These are phyloP conservation scores for Hypoxylon rickii DNA, from an alignment of 495 filamentous ascomycete species.

Conservation along the genomic window DNA sequence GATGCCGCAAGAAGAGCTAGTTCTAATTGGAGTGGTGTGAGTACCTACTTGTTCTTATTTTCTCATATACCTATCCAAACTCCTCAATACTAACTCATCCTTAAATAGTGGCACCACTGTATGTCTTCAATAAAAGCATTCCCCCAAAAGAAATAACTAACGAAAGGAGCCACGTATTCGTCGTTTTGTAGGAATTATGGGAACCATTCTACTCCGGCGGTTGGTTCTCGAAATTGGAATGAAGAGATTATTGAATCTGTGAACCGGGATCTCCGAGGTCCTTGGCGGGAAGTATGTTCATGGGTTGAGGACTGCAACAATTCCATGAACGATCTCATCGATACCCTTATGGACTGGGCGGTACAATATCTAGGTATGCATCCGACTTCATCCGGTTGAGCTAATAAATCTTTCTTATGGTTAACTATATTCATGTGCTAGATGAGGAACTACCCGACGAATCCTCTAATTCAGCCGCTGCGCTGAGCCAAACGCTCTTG, in stretches of 20 bases:
- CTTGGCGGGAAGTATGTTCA: neutral
- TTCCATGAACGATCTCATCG: too few species aligned
- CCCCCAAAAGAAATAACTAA: neutral
- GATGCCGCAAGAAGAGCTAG: neutral
- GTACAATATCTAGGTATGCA: neutral
- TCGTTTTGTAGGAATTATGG: neutral
- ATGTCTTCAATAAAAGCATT: neutral
- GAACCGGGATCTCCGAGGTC: neutral
- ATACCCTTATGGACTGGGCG: too few species aligned
- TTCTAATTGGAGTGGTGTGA: neutral
- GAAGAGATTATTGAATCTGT: neutral
- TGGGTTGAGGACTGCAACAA: too few species aligned
- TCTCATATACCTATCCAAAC: too few species aligned
- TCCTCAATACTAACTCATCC: neutral
- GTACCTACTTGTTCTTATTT: neutral
- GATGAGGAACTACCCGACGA: neutral
- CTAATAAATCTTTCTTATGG: too few species aligned
- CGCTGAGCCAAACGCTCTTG: neutral
- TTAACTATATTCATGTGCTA: too few species aligned
- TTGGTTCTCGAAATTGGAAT: neutral
- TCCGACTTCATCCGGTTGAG: too few species aligned
- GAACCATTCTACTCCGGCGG: neutral
- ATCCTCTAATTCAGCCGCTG: neutral
- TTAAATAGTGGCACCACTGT: neutral
- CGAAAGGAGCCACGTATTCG: neutral